Percentiles rank a stretch among this genome's conserved stretches.
Conservation (phyloP, 805 yeast genomes). For the Starmera dryadoides region DNA sequence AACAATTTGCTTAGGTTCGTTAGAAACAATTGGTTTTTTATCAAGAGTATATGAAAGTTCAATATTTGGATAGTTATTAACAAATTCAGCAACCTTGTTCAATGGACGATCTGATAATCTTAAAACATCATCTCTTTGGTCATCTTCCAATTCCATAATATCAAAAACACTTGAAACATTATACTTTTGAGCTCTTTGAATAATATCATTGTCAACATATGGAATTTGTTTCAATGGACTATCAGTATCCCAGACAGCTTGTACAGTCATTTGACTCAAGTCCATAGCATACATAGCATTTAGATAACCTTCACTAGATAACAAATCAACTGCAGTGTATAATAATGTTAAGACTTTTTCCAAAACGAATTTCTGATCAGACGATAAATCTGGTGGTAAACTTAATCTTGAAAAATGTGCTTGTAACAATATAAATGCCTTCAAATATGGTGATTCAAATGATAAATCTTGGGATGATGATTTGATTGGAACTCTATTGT, state of each 20-base stretch:
- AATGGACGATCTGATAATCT: conserved; percentile 45
- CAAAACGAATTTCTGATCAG: conserved; percentile 51
- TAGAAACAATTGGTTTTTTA: conserved; percentile 33
- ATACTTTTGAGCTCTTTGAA: conserved; percentile 45
- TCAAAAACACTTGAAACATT: conserved; percentile 72
- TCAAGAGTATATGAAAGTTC: conserved; percentile 56
- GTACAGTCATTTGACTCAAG: conserved; percentile 79
- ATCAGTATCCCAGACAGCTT: conserved; percentile 79
- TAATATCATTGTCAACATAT: conserved; percentile 41
- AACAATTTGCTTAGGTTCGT: conserved; percentile 39
- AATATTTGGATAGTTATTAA: conserved; percentile 82
- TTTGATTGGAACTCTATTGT: conserved; percentile 59
- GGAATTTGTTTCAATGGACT: conserved; percentile 81
- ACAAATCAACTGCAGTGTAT: conserved; percentile 63
- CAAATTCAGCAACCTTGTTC: conserved; percentile 73
- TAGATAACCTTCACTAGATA: conserved; percentile 74
- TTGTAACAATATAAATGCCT: conserved; percentile 70
- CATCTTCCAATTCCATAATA: conserved; percentile 69
- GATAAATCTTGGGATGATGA: conserved; percentile 24
- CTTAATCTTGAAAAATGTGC: conserved; percentile 67
- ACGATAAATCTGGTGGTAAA: conserved; percentile 52
- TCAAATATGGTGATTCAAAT: conserved; percentile 47
- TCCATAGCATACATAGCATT: conserved; percentile 83
- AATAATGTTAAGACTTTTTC: conserved; percentile 42
- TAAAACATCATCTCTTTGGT: conserved; percentile 55